A percentile compares a stretch with the other conserved stretches of the same genome.
These are phyloP conservation scores for Lentinula aciculospora DNA, from an alignment of 768 basidiomycete species.

Conservation along the genomic window DNA sequence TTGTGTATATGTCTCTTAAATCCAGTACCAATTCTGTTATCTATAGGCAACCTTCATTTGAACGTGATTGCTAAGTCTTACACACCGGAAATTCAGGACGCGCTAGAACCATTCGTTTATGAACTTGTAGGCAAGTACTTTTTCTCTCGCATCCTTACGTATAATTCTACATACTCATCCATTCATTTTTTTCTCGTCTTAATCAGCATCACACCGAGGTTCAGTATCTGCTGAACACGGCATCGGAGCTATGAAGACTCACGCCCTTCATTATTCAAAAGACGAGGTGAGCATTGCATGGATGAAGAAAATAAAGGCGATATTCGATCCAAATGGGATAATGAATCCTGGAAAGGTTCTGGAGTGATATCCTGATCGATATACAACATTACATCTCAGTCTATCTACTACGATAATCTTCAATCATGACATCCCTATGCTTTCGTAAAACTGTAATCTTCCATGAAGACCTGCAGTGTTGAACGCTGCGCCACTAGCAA, in stretches of 20 bases:
- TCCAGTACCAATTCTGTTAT: neutral
- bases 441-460: too few relatives aligned
- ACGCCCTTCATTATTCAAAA: slow-evolving; percentile 87
- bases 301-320: slow-evolving; percentile 86
- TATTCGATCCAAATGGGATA: slow-evolving; percentile 88
- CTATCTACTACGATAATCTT: neutral
- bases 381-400: neutral
- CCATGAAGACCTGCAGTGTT: too few relatives aligned
- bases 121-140: slow-evolving; percentile 71
- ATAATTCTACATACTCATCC: neutral
- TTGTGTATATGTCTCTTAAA: neutral
- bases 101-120: slow-evolving; percentile 93
- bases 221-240: slow-evolving; percentile 98
- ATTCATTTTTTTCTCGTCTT: neutral
- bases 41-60: slow-evolving; percentile 84
- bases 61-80: slow-evolving; percentile 85
- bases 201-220: slow-evolving; percentile 66
- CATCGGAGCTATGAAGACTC: slow-evolving; percentile 92
- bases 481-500: too few relatives aligned
- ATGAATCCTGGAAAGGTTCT: slow-evolving; percentile 91
- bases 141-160: too few relatives aligned
- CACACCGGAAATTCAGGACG: slow-evolving; percentile 75
- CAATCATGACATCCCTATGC: too few relatives aligned
- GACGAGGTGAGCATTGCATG: slow-evolving; percentile 67
- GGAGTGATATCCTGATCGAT: slow-evolving; percentile 21